Evolutionary conservation across 2,329 filamentous ascomycete species (phyloP), one percentile per base, ranked within the genome.

Genomic region (Nemania serpens): DNA sequence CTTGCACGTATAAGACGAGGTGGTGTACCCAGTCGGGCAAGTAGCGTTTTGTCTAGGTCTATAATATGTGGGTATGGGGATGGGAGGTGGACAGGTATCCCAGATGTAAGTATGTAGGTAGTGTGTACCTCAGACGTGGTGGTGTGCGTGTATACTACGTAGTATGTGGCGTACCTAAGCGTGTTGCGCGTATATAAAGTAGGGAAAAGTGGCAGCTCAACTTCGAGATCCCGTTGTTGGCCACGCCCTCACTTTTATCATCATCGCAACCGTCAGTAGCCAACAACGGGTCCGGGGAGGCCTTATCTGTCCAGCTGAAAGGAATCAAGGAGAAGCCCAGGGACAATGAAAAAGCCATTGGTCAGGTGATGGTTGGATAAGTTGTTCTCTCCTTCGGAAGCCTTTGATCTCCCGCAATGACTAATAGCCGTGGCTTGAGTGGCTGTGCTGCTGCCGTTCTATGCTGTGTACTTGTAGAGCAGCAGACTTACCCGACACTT

Each of bases 261-360:
- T 48, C n/a, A 15, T 34, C 22, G 17, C 17, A 29, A 25, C 17
- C 6, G 49, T 58, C 43, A 42, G 55, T 48, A 53, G 52, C 52
- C 48, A 34, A 20, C 20, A 34, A 48, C 46, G 46, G 46, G 25
- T 5, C 46, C 46, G 46, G 34, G 25, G 33, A 17, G 20, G 48
- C 48, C 42, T 51, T 58, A 15, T 46, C 11, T 34, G 17, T 34
- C 13, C 11, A 48, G n/a, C 33, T 42, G 10, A 51, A 45, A 57
- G 36, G 46, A 46, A 48, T 13, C 37, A 53, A 58, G 34, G 42
- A 50, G 43, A 53, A 37, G 13, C 29, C 22, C 22, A 37, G n/a
- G 57, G 54, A 61, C 55, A 47, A 58, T 54, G 59, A 53, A 54
- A 61, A 56, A 34, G 7, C 22, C 17, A 53, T 50, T 50, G 34